Percentiles rank a stretch among this genome's conserved stretches.
phyloP scores from a whole-genome alignment of 164 flowering plant genomes.

The Aristolochia contorta region DNA sequence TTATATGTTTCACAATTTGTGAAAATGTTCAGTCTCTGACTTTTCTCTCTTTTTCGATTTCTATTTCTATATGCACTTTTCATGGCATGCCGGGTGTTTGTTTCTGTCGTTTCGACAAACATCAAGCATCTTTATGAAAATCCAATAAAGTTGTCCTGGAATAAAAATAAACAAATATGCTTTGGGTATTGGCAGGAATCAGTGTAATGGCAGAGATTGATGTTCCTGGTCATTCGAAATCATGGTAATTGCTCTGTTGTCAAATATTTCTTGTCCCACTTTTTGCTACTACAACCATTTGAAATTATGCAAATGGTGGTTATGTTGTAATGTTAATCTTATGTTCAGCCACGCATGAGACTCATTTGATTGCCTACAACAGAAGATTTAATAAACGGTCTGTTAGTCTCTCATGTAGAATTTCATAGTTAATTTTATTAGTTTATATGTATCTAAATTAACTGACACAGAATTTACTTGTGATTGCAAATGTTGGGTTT shows the following conservation, averaged over 20 bases:
- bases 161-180: not conserved
- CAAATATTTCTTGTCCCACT: not conserved
- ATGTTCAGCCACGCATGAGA: no score
- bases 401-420: no score
- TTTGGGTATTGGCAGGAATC: conserved; percentile 49
- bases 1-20: conserved; percentile 7
- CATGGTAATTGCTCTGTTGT: conserved; percentile 49
- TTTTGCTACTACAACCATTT: not conserved
- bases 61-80: not conserved
- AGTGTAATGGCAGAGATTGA: conserved; percentile 93
- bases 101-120: no score
- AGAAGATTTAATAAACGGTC: no score
- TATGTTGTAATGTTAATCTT: no score
- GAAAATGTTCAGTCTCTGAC: not conserved
- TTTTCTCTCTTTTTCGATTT: not conserved
- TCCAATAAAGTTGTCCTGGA: not conserved
- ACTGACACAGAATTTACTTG: no score
- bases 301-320: no score
- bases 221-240: conserved; percentile 94
- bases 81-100: no score
- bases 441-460: no score
- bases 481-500: no score
- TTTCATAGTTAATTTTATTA: no score
- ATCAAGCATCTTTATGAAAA: not conserved
- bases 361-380: no score